Evolutionary conservation across 495 filamentous ascomycete genomes (phyloP).

Genomic region (Glutinoglossum americanum): DNA sequence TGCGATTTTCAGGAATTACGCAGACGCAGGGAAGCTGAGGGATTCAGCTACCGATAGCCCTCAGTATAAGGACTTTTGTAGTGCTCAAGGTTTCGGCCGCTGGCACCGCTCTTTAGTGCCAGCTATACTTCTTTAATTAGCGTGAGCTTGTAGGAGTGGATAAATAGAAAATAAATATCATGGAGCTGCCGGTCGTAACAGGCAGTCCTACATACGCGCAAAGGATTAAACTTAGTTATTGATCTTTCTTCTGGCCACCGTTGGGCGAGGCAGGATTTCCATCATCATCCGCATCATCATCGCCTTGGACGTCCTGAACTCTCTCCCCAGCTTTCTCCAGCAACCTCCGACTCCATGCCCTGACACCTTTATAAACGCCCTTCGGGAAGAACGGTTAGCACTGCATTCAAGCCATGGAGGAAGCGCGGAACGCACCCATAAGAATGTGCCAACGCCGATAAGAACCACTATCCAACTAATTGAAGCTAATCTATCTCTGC

Average conservation of each 20-base stretch:
- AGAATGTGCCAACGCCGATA: slow-evolving; percentile 60
- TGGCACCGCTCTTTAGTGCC: too few relatives aligned
- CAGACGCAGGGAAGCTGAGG: too few relatives aligned
- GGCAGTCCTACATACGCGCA: neutral
- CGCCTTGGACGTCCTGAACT: slow-evolving; percentile 64
- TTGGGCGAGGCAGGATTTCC: slow-evolving; percentile 14
- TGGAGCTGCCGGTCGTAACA: too few relatives aligned
- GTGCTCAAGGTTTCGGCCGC: too few relatives aligned
- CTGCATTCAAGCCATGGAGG: neutral
- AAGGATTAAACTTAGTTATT: neutral
- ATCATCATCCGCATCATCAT: slow-evolving; percentile 49
- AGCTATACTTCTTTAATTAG: too few relatives aligned
- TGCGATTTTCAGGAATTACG: too few relatives aligned
- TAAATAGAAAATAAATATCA: too few relatives aligned
- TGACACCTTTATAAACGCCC: slow-evolving; percentile 62
- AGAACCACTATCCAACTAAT: slow-evolving; percentile 59
- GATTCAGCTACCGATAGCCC: too few relatives aligned
- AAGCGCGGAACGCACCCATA: slow-evolving; percentile 34
- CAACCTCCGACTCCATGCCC: slow-evolving; percentile 41
- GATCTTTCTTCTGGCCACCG: slow-evolving; percentile 2
- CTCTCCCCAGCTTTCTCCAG: slow-evolving; percentile 56
- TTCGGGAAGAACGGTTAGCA: slow-evolving; percentile 15
- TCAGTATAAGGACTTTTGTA: too few relatives aligned
- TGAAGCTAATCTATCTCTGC: slow-evolving; percentile 48
- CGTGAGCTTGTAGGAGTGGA: too few relatives aligned